Percentiles rank a stretch among this genome's conserved stretches.
phyloP scores from a whole-genome alignment of 441 rosid genomes.

The Erodium trifolium region DNA sequence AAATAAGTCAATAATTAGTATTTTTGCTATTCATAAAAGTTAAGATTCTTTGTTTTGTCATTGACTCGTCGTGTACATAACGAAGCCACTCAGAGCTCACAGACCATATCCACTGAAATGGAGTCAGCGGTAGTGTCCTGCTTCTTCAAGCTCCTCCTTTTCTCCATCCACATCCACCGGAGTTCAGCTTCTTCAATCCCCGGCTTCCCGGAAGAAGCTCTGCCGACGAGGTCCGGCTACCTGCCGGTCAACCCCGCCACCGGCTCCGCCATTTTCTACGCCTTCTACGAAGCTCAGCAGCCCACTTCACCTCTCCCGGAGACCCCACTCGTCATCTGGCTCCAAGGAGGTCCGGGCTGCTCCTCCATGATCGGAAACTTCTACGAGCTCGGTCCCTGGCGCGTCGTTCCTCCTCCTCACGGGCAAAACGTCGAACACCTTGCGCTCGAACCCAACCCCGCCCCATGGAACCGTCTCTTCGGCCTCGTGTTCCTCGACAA shows the following conservation, averaged over 20 bases:
- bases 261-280: slow-evolving; percentile 59
- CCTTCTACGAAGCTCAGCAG: slow-evolving; percentile 68
- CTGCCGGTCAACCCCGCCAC: slow-evolving; percentile 44
- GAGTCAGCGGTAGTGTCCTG: too few relatives aligned
- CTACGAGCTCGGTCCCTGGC: slow-evolving; percentile 77
- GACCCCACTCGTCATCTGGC: slow-evolving; percentile 76
- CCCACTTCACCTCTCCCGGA: slow-evolving; percentile 32
- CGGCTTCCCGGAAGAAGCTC: too few relatives aligned
- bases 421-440: slow-evolving; percentile 7
- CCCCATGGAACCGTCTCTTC: slow-evolving; percentile 80
- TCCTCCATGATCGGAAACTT: slow-evolving; percentile 81
- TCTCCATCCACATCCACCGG: too few relatives aligned
- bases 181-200: too few relatives aligned
- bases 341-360: slow-evolving; percentile 91
- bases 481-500: slow-evolving; percentile 71
- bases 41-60: too few relatives aligned
- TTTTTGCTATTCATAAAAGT: too few relatives aligned
- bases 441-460: slow-evolving; percentile 39
- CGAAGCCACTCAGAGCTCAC: too few relatives aligned
- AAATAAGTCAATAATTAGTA: too few relatives aligned
- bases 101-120: too few relatives aligned
- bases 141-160: too few relatives aligned
- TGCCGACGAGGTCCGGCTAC: slow-evolving; percentile 34
- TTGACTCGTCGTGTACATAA: too few relatives aligned
- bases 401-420: slow-evolving; percentile 26